Percentiles rank a stretch among this genome's conserved stretches.
These are phyloP conservation scores for Cardamine chenopodiifolia DNA, from an alignment of 345 rosid species.

Conservation along the genomic window DNA sequence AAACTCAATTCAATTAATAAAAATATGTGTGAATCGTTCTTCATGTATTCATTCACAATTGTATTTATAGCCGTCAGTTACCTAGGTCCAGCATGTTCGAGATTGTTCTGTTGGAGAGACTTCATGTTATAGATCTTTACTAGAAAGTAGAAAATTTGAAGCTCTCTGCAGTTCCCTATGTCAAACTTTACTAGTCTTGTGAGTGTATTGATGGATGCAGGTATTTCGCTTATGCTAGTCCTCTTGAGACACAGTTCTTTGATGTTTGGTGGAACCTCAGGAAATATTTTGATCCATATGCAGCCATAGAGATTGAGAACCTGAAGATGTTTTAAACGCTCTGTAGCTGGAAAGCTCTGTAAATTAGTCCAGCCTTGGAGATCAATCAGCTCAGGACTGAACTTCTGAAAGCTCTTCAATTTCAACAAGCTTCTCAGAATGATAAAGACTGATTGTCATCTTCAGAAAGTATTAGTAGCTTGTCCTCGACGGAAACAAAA, in stretches of 20 bases:
- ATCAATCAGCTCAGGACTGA: constrained; percentile 2
- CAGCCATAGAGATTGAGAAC: constrained; percentile 1
- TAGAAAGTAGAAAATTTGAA: no score
- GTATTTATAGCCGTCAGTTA: no score
- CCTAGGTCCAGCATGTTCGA: no score
- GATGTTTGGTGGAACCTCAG: constrained; percentile 20
- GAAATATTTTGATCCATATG: background rate
- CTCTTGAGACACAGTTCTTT: constrained; percentile 24
- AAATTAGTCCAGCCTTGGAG: constrained; percentile 10
- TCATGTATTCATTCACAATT: no score
- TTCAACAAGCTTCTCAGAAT: constrained; percentile 2
- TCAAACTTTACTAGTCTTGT: constrained; percentile 20
- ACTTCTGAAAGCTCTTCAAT: no score
- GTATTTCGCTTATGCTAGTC: background rate
- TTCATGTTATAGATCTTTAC: no score
- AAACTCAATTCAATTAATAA: no score
- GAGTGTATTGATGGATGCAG: background rate
- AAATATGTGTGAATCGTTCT: no score
- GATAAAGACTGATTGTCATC: constrained; percentile 15
- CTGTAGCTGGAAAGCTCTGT: background rate
- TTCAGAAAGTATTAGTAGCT: no score
- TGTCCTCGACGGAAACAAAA: no score
- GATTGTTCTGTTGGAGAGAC: no score
- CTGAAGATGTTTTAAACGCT: background rate
- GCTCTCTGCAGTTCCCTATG: no score